Conservation (phyloP, 2,329 filamentous ascomycete genomes). For the Aspergillus sp. region DNA sequence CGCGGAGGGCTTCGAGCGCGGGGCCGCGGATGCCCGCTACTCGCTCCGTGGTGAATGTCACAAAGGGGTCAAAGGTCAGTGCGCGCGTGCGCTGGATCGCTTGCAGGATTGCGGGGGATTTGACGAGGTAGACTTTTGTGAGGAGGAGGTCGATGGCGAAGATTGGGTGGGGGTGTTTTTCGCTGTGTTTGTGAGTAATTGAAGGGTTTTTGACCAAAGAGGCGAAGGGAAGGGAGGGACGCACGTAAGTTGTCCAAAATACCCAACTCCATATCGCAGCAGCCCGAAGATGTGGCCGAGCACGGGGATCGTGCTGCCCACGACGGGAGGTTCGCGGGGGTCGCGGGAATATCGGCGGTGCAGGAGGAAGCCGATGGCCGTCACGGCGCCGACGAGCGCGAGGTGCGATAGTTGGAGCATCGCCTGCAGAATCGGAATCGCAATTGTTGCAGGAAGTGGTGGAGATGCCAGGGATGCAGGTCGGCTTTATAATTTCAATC, state of each 20-base stretch:
- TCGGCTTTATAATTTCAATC: no score
- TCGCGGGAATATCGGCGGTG: conserved; percentile 14
- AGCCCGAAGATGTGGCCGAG: conserved; percentile 34
- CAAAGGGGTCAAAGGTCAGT: conserved; percentile 32
- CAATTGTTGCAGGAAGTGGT: no score
- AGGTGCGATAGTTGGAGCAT: background rate
- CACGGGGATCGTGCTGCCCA: conserved; percentile 29
- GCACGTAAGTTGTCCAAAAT: conserved; percentile 29
- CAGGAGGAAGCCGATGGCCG: background rate
- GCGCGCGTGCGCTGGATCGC: conserved; percentile 31
- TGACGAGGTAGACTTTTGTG: conserved; percentile 33
- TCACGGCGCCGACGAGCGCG: background rate
- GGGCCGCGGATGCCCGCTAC: conserved; percentile 26
- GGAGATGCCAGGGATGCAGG: no score
- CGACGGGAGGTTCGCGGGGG: conserved; percentile 31
- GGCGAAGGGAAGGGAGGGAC: background rate
- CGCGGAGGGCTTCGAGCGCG: conserved; percentile 26
- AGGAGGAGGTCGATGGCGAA: conserved; percentile 32
- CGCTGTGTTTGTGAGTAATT: conserved; percentile 17
- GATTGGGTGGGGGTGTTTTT: conserved; percentile 23
- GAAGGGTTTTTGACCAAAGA: no score
- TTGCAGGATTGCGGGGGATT: conserved; percentile 29
- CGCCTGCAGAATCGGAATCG: no score
- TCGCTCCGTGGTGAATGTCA: conserved; percentile 21
- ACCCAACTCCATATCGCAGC: conserved; percentile 28